These are phyloP conservation scores for Blastobotrys parvus DNA, from an alignment of 805 yeast species.

Conservation along the genomic window DNA sequence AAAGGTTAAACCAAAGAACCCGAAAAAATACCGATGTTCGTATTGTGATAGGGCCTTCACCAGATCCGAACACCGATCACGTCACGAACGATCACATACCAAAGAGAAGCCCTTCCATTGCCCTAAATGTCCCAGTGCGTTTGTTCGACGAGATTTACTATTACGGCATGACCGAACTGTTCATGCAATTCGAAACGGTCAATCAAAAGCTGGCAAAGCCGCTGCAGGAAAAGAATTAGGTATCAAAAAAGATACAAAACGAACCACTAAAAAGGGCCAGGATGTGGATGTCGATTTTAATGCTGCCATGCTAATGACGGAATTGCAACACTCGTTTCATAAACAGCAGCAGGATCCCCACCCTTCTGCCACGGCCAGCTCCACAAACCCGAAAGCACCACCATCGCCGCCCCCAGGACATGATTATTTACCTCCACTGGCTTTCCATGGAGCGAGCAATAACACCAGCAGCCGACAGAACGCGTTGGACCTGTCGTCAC, in stretches of 20 bases:
- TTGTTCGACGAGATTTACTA: constrained; percentile 68
- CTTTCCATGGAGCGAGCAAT: too few relatives aligned
- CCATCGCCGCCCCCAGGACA: constrained; percentile 1
- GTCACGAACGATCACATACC: constrained; percentile 75
- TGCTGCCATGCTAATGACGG: constrained; percentile 20
- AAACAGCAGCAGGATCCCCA: too few relatives aligned
- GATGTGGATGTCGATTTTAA: constrained; percentile 14
- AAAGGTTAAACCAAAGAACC: constrained; percentile 4
- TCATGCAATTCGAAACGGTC: constrained; percentile 32
- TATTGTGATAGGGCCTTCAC: constrained; percentile 75
- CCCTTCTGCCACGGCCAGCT: too few relatives aligned
- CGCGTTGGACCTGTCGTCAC: not conserved
- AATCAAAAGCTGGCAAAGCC: constrained; percentile 3
- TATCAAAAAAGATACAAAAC: not conserved
- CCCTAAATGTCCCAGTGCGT: constrained; percentile 56
- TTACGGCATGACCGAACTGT: constrained; percentile 76
- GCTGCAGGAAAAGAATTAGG: constrained; percentile 1
- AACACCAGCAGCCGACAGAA: too few relatives aligned
- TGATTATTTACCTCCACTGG: constrained; percentile 5
- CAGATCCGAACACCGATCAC: constrained; percentile 67
- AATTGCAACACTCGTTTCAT: constrained; percentile 16
- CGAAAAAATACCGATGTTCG: constrained; percentile 65
- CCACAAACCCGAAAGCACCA: not conserved
- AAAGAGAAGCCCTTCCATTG: constrained; percentile 77
- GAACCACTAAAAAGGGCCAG: not conserved